Percentiles rank a stretch among this genome's conserved stretches.
phyloP scores from a whole-genome alignment of 495 filamentous ascomycete genomes.

The Aspergillus sclerotioniger region DNA sequence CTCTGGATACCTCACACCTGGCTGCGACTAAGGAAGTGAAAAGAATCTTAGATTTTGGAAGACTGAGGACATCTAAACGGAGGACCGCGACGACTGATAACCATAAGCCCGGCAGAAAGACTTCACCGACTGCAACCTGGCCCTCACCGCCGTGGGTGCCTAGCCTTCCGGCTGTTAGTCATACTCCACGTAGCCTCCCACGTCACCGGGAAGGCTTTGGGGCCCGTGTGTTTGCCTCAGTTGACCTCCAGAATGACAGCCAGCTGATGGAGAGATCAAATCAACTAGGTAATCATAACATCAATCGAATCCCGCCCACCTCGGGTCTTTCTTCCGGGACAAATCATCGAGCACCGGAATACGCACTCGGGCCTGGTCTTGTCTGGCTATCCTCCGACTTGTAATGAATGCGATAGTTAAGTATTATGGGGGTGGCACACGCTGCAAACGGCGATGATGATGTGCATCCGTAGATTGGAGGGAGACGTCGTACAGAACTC shows the following conservation, averaged over 20 bases:
- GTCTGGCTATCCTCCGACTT: background rate
- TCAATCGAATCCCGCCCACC: background rate
- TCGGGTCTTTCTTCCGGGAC: background rate
- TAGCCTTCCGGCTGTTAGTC: slow-evolving; percentile 8
- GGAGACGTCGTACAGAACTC: background rate
- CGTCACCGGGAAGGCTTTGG: slow-evolving; percentile 11
- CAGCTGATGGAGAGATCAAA: background rate
- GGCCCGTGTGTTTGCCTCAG: background rate
- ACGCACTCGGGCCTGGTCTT: background rate
- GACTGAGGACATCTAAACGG: background rate
- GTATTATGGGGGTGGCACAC: background rate
- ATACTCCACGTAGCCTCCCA: slow-evolving; percentile 17
- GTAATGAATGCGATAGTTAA: background rate
- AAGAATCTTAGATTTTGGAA: background rate
- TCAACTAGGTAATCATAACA: background rate
- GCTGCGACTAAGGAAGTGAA: background rate
- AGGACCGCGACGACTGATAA: background rate
- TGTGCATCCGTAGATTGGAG: background rate
- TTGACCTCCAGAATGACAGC: background rate
- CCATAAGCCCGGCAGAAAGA: slow-evolving; percentile 4
- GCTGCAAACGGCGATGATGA: background rate
- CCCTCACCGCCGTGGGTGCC: slow-evolving; percentile 6
- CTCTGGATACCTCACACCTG: background rate
- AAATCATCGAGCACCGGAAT: background rate
- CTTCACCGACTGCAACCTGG: slow-evolving; percentile 6